These are phyloP conservation scores for Fusarium domesticum DNA, from an alignment of 2,329 filamentous ascomycete species.

Conservation along the genomic window DNA sequence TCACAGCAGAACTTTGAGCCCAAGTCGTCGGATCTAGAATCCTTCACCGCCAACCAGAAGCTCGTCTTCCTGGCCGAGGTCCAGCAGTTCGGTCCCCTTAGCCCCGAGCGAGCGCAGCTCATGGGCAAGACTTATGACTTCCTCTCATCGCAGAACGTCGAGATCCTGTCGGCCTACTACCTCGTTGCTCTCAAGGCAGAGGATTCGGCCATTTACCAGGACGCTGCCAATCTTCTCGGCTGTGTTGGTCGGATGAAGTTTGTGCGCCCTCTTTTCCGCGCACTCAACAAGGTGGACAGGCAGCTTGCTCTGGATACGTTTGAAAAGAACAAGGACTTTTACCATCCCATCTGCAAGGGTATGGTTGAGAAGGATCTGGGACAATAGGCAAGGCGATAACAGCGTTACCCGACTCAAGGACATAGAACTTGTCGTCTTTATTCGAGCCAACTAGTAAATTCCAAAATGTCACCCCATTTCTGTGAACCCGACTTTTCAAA, in stretches of 20 bases:
- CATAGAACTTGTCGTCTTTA: constrained; percentile 18
- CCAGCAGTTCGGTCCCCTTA: constrained; percentile 62
- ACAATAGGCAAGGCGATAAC: constrained; percentile 19
- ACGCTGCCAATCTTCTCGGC: constrained; percentile 71
- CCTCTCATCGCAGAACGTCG: constrained; percentile 74
- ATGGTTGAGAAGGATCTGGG: constrained; percentile 85
- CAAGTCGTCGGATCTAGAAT: constrained; percentile 62
- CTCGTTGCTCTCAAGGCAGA: constrained; percentile 73
- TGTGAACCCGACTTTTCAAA: constrained; percentile 44
- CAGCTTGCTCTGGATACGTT: constrained; percentile 78
- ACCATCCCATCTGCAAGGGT: constrained; percentile 85
- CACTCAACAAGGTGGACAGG: constrained; percentile 70
- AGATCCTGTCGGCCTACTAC: constrained; percentile 79
- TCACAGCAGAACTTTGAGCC: constrained; percentile 58
- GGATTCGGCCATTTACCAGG: constrained; percentile 65
- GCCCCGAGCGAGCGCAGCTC: constrained; percentile 60
- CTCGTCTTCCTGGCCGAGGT: constrained; percentile 86
- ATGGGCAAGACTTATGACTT: constrained; percentile 77
- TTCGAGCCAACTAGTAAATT: constrained; percentile 41
- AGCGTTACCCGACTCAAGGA: constrained; percentile 1
- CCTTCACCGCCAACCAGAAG: constrained; percentile 81
- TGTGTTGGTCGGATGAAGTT: constrained; percentile 95
- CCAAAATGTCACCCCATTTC: constrained; percentile 48
- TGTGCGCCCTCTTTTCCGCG: constrained; percentile 79
- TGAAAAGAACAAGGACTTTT: constrained; percentile 84